Base-by-base conservation (phyloP, 768 basidiomycete genomes). In the Panus rudis region DNA sequence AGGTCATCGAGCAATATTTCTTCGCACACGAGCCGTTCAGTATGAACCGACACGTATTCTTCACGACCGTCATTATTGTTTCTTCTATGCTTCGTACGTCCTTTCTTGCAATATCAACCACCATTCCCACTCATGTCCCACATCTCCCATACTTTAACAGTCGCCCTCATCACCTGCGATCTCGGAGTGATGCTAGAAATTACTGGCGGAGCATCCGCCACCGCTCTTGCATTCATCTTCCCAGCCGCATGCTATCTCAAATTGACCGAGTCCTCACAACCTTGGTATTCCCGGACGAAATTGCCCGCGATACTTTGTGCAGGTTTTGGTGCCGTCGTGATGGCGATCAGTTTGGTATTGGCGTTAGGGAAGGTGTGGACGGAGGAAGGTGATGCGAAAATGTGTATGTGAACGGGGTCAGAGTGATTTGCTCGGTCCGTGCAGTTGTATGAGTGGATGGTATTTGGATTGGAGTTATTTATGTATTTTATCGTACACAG, bases 101-200 rank as follows among this genome's bases (percentile, higher is more conserved):
- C 38, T n/a, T 25, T 16, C 21, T 14, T 14, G 20, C 37, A 16
- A n/a, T 23, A 24, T 30, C 22, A 5, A 5, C 16, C 23, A 26
- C 16, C 20, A n/a, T 13, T 20, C 37, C 17, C 17, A 22, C 19
- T 33, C 19, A 13, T 13, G 26, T 26, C 17, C 17, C n/a, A 16
- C 38, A 42, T 32, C 22, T 22, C 40, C 40, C 39, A 41, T 41
- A 12, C 34, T n/a, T 42, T 27, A 38, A 12, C 57, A 93, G 92
- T 96, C 46, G 79, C 94, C 4, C 72, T 97, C 42, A 72, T 92
- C 45, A 97, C 94, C 1, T 96, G 92, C 59, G 94, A 99, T 61
- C 75, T 99, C 12, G 96, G 96, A n/a, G 84, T 97, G 34, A 96
- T 94, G 67, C 81, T 99, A 28, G 96, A 99, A 67, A 86, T 99